Percentiles rank a stretch among this genome's conserved stretches.
phyloP scores from a whole-genome alignment of 495 filamentous ascomycete genomes.

The Penicillium odoratum region DNA sequence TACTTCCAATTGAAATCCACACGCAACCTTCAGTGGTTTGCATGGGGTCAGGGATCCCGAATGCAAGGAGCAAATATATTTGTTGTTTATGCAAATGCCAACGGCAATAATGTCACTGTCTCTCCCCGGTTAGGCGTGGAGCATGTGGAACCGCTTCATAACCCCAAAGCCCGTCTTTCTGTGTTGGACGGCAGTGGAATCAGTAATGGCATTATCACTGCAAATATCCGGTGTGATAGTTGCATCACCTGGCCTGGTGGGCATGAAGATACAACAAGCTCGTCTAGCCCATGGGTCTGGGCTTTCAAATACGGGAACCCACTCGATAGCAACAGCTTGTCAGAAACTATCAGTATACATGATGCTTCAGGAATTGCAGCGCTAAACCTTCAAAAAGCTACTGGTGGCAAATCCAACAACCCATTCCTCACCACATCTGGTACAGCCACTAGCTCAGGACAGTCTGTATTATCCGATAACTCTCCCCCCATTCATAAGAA shows the following conservation, averaged over 20 bases:
- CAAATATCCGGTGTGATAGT: constrained; percentile 60
- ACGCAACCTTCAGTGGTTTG: constrained; percentile 59
- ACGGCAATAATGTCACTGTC: constrained; percentile 57
- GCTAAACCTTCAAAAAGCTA: constrained; percentile 18
- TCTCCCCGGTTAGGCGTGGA: constrained; percentile 58
- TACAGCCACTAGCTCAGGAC: not conserved
- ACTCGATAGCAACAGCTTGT: constrained; percentile 51
- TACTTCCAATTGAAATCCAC: constrained; percentile 67
- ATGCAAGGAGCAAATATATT: constrained; percentile 73
- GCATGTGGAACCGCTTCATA: constrained; percentile 53
- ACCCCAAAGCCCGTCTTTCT: constrained; percentile 50
- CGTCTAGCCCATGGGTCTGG: constrained; percentile 63
- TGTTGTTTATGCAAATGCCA: constrained; percentile 59
- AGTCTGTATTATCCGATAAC: not conserved
- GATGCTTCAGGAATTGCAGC: constrained; percentile 28
- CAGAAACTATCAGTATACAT: constrained; percentile 59
- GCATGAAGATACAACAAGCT: constrained; percentile 41
- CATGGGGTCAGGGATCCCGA: constrained; percentile 57
- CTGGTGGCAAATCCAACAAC: constrained; percentile 50
- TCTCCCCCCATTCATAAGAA: constrained; percentile 15
- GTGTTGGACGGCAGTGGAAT: constrained; percentile 64
- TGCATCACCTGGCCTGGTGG: constrained; percentile 58
- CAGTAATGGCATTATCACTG: constrained; percentile 53
- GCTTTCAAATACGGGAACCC: constrained; percentile 59
- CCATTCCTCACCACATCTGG: constrained; percentile 47